phyloP scores from a whole-genome alignment of 2,329 filamentous ascomycete species.

The Talaromyces islandicus region DNA sequence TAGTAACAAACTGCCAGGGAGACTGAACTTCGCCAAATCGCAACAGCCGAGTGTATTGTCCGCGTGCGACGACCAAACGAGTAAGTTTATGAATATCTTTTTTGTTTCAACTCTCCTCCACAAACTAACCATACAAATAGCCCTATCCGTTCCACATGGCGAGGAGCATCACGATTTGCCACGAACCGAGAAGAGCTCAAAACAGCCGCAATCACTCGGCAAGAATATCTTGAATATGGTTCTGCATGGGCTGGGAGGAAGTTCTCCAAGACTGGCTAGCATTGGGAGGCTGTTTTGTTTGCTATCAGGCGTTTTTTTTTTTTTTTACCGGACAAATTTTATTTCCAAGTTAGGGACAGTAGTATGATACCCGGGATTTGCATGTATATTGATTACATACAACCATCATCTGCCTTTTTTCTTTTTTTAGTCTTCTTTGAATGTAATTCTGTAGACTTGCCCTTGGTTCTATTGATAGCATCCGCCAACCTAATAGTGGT shows the following conservation, averaged over 20 bases:
- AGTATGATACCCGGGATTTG: constrained; percentile 9
- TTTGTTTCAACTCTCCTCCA: not conserved
- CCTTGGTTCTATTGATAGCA: too few species aligned
- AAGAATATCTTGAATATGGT: constrained; percentile 87
- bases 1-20: constrained; percentile 35
- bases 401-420: not conserved
- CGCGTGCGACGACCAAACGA: constrained; percentile 64
- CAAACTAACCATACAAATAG: constrained; percentile 20
- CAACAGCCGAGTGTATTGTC: constrained; percentile 72
- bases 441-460: too few species aligned
- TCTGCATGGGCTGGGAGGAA: constrained; percentile 66
- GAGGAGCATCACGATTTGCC: constrained; percentile 74
- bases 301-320: constrained; percentile 2
- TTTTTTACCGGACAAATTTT: too few species aligned
- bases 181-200: constrained; percentile 59
- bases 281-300: not conserved
- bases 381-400: not conserved
- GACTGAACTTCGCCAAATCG: constrained; percentile 63
- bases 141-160: constrained; percentile 76
- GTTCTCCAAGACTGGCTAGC: constrained; percentile 46
- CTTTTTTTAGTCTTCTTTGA: not conserved
- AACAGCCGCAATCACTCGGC: constrained; percentile 69
- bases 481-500: too few species aligned
- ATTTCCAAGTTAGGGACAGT: not conserved
- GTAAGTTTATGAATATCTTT: constrained; percentile 26